These are phyloP conservation scores for Chrysopogon serrulatus DNA, from an alignment of 176 grass and related monocot genomes.

Conservation along the genomic window DNA sequence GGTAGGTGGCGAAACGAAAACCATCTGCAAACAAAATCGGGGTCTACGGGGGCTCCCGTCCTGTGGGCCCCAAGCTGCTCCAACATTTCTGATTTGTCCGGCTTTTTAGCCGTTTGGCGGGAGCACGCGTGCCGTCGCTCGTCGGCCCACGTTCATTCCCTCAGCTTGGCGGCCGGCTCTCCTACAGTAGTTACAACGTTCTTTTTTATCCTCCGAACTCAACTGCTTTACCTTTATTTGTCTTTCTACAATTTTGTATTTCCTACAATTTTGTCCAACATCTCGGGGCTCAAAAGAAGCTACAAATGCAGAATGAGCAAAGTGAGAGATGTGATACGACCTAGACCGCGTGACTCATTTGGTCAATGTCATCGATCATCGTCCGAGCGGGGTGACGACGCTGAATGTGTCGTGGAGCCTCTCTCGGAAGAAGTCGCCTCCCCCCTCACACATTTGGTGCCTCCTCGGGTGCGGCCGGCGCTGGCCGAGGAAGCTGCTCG, in stretches of 20 bases:
- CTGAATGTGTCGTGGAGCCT: too few species aligned
- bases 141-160: background rate
- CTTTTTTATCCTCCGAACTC: background rate
- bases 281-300: too few species aligned
- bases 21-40: background rate
- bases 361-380: too few species aligned
- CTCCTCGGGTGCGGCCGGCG: too few species aligned
- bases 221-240: background rate
- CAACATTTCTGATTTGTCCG: background rate
- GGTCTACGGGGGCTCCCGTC: background rate
- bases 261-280: too few species aligned
- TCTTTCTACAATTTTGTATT: background rate
- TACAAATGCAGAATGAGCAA: too few species aligned
- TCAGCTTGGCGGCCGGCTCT: background rate
- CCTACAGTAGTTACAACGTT: background rate
- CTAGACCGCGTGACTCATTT: too few species aligned
- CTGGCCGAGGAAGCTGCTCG: too few species aligned
- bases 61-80: background rate
- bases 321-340: too few species aligned
- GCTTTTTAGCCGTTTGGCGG: slow-evolving; percentile 1
- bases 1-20: background rate
- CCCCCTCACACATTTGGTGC: too few species aligned
- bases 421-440: too few species aligned
- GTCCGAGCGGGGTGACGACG: too few species aligned
- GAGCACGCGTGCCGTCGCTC: slow-evolving; percentile 11